These are phyloP conservation scores for Aspergillus vadensis DNA, from an alignment of 2,329 filamentous ascomycete species.

Conservation along the genomic window DNA sequence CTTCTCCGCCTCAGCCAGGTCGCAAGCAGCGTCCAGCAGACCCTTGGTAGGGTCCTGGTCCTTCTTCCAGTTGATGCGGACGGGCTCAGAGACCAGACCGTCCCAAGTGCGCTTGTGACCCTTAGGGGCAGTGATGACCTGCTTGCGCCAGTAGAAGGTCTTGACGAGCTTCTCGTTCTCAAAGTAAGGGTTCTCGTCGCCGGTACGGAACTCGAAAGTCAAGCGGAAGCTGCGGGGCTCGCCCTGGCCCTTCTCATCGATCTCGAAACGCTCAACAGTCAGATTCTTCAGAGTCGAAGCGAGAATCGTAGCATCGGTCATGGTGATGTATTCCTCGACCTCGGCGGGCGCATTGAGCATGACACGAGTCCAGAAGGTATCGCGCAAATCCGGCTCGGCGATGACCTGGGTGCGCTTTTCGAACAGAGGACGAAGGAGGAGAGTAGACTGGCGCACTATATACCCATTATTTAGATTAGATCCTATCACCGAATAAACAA, in stretches of 20 bases:
- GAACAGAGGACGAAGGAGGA: conserved; percentile 71
- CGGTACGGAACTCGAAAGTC: conserved; percentile 69
- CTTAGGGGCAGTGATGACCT: conserved; percentile 45
- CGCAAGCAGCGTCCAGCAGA: conserved; percentile 71
- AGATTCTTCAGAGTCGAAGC: conserved; percentile 67
- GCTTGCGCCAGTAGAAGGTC: conserved; percentile 82
- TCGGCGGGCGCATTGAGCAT: conserved; percentile 83
- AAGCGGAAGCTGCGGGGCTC: conserved; percentile 80
- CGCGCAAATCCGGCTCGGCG: conserved; percentile 59
- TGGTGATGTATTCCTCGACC: conserved; percentile 84
- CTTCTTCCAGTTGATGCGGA: conserved; percentile 84
- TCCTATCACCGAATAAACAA: neutral
- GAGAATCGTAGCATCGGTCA: conserved; percentile 70
- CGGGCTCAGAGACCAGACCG: conserved; percentile 83
- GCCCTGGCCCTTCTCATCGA: conserved; percentile 60
- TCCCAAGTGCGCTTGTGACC: conserved; percentile 62
- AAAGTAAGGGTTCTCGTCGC: conserved; percentile 75
- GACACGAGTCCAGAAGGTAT: conserved; percentile 91
- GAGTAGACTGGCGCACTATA: conserved; percentile 71
- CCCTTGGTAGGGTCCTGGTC: conserved; percentile 82
- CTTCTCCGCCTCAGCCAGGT: conserved; percentile 67
- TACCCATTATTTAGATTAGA: neutral
- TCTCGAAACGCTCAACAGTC: conserved; percentile 77
- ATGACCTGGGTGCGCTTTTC: conserved; percentile 72
- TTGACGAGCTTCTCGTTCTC: conserved; percentile 78